Conservation (phyloP, 2,329 filamentous ascomycete species). For the Dactylella cylindrospora region DNA sequence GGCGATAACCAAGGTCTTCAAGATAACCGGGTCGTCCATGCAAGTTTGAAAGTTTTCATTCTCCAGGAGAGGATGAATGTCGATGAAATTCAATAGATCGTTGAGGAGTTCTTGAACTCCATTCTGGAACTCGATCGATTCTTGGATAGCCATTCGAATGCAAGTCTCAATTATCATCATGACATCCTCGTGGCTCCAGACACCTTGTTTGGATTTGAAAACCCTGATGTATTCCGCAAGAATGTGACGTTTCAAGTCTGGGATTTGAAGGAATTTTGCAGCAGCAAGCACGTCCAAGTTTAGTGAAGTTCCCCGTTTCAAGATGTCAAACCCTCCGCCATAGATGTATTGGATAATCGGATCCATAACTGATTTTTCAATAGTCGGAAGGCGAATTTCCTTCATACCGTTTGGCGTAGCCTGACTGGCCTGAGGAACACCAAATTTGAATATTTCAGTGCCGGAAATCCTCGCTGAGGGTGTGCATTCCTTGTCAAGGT, state of each 20-base stretch:
- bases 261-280: slow-evolving; percentile 7
- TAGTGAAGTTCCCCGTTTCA: not conserved
- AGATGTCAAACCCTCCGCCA: slow-evolving; percentile 6
- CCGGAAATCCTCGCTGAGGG: not conserved
- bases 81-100: slow-evolving; percentile 11
- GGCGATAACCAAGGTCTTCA: slow-evolving; percentile 7
- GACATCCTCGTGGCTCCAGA: slow-evolving; percentile 10
- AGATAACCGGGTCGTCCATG: not conserved
- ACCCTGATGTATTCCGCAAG: slow-evolving; percentile 10
- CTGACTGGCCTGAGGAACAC: not conserved
- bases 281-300: slow-evolving; percentile 7
- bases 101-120: slow-evolving; percentile 14
- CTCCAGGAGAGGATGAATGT: not conserved
- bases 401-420: not conserved
- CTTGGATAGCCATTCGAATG: slow-evolving; percentile 7
- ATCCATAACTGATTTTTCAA: slow-evolving; percentile 6
- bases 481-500: slow-evolving; percentile 7
- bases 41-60: slow-evolving; percentile 12
- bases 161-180: slow-evolving; percentile 9
- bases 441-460: slow-evolving; percentile 1
- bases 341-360: slow-evolving; percentile 18
- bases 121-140: not conserved
- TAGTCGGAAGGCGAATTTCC: slow-evolving; percentile 4
- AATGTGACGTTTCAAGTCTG: slow-evolving; percentile 9
- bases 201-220: slow-evolving; percentile 17